Evolutionary conservation across 2,329 filamentous ascomycete species (phyloP).

Genomic region (Phaeosphaeriaceae sp.): DNA sequence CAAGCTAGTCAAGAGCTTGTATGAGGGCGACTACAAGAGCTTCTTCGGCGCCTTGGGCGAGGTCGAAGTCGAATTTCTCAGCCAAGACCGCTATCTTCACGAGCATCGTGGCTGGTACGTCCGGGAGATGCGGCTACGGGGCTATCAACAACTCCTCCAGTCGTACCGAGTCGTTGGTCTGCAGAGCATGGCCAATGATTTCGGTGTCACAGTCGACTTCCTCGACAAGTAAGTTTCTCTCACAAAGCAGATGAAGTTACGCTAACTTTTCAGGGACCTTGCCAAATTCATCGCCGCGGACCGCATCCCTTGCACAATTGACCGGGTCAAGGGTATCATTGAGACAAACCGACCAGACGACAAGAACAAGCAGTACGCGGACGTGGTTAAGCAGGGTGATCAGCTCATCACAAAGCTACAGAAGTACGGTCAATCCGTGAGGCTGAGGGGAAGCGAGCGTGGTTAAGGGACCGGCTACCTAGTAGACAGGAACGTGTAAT

Average conservation of each 20-base stretch:
- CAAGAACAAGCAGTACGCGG: conserved; percentile 99
- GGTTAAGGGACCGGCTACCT: conserved; percentile 62
- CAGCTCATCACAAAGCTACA: conserved; percentile 98
- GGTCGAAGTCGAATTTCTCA: conserved; percentile 93
- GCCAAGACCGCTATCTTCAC: conserved; percentile 90
- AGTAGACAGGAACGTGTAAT: conserved; percentile 23
- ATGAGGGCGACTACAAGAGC: conserved; percentile 89
- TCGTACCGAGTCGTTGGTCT: conserved; percentile 97
- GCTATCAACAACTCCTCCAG: conserved; percentile 95
- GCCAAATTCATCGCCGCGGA: conserved; percentile 96
- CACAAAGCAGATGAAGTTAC: background rate
- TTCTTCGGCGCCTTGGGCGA: conserved; percentile 90
- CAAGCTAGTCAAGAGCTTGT: conserved; percentile 87
- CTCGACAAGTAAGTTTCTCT: conserved; percentile 76
- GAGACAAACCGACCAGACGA: conserved; percentile 97
- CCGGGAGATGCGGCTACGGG: conserved; percentile 94
- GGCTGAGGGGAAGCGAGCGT: conserved; percentile 91
- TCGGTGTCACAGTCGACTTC: conserved; percentile 96
- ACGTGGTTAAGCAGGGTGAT: conserved; percentile 96
- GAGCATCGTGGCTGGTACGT: conserved; percentile 98
- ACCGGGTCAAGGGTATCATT: conserved; percentile 94
- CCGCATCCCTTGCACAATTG: conserved; percentile 94
- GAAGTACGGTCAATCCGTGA: conserved; percentile 97
- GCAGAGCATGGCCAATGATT: conserved; percentile 95
- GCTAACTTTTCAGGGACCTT: conserved; percentile 70